These are phyloP conservation scores for Euphorbia schlechtendalii DNA, from an alignment of 441 rosid species.

Conservation along the genomic window DNA sequence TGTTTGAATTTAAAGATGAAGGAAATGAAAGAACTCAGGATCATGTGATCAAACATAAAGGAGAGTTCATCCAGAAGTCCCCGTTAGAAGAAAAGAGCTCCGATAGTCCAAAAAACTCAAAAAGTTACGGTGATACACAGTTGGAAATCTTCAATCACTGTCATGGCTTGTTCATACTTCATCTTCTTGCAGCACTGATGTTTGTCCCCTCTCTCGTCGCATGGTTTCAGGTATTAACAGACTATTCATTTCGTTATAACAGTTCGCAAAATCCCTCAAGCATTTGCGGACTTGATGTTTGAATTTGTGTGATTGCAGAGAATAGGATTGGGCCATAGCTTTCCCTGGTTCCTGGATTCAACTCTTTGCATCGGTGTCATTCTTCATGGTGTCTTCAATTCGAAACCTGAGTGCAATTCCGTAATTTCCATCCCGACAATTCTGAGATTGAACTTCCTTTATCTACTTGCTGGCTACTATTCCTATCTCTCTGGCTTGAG, in stretches of 20 bases:
- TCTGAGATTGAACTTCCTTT: constrained; percentile 45
- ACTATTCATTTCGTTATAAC: no score
- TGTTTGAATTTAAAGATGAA: constrained; percentile 32
- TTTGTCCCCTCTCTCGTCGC: constrained; percentile 83
- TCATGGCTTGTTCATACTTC: constrained; percentile 77
- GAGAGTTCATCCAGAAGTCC: constrained; percentile 26
- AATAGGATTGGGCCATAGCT: constrained; percentile 62
- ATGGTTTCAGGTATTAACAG: constrained; percentile 85
- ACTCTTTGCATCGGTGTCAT: constrained; percentile 65
- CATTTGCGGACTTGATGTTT: no score
- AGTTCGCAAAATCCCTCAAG: no score
- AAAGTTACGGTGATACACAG: constrained; percentile 70
- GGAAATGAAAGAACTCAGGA: constrained; percentile 33
- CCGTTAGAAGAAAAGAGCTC: constrained; percentile 36
- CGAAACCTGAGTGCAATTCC: constrained; percentile 59
- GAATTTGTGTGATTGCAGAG: constrained; percentile 48
- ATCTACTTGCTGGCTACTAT: constrained; percentile 62
- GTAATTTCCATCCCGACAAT: constrained; percentile 41
- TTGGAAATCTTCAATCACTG: constrained; percentile 71
- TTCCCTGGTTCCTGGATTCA: constrained; percentile 83
- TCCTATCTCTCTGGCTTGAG: constrained; percentile 67
- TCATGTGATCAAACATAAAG: constrained; percentile 29
- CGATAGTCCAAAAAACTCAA: constrained; percentile 36
- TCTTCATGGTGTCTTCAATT: constrained; percentile 57
- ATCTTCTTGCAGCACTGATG: constrained; percentile 77